A percentile compares a stretch with the other conserved stretches of the same genome.
Conservation (phyloP, 306 rosid genomes). For the Dryas drummondii region DNA sequence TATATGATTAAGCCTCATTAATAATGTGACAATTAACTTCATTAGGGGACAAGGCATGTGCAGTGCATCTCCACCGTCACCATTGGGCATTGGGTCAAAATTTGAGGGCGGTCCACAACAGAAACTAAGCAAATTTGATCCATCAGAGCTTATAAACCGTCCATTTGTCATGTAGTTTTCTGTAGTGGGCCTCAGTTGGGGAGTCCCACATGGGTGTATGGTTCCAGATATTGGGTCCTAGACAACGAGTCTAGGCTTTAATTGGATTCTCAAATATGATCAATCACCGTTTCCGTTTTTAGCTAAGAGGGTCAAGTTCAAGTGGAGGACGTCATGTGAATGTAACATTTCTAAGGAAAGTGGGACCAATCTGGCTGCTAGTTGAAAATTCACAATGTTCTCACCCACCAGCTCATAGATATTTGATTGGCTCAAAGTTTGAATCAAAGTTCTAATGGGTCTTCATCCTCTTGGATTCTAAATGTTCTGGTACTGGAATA, state of each 20-base stretch:
- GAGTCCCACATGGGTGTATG: no score
- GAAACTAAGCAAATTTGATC: neutral
- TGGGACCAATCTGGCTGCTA: constrained; percentile 13
- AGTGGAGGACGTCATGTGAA: neutral
- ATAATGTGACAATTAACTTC: neutral
- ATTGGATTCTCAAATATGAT: no score
- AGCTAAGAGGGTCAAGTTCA: constrained; percentile 3
- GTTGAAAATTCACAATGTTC: neutral
- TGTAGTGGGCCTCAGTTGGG: no score
- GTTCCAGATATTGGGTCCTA: no score
- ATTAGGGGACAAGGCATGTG: constrained; percentile 24
- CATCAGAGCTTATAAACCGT: no score
- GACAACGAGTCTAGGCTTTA: no score
- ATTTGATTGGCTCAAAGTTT: no score
- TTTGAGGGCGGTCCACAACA: neutral
- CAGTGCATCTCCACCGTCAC: constrained; percentile 26
- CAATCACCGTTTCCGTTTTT: no score
- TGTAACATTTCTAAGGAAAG: neutral
- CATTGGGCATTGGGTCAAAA: constrained; percentile 11
- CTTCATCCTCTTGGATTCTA: neutral
- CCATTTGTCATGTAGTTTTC: no score
- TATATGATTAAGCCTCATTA: neutral
- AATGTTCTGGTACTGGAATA: neutral
- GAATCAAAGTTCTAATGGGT: neutral
- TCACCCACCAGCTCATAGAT: neutral